Base-by-base conservation (phyloP, 768 basidiomycete genomes). In the Tubosaeta sp. region DNA sequence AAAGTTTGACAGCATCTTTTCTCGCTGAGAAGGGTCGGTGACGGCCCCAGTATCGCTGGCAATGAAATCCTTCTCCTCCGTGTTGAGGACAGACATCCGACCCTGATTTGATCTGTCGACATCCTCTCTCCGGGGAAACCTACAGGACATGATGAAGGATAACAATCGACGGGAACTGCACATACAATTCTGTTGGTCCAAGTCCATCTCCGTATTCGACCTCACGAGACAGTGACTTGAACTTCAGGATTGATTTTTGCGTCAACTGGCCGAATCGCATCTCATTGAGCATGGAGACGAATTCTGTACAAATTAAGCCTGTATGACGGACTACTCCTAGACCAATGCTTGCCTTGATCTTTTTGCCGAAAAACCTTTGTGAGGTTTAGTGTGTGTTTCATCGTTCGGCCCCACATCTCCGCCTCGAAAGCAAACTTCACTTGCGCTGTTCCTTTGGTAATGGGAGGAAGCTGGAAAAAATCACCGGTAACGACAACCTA, bases 381-480 rank as follows among this genome's bases (percentile, higher is more conserved):
- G 31, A 99, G 78, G 65, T 97, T 98, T 65, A 92, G 94, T 0
- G 87, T 93, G 55, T 85, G 77, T 53, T 85, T 73, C 58, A 99
- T 81, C 4, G 85, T 74, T 57, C 85, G 70, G 33, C 70, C 72
- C 97, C 97, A 97, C 49, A 72, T 68, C 16, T 79, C 71, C 0
- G 93, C 94, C 63, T 99, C 94, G 63, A 99, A 99, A 1, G 91
- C 92, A 61, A 97, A 98, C 62, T 85, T 91, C 39, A 89, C 81
- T 48, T 70, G 57, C 0, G 65, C 65, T n/a, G 64, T 50, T 25
- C 78, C 75, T 66, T 85, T 94, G 7, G 76, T 75, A 0, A 98
- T 94, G 2, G 97, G 97, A 0, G 97, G 97, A 5, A 99, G 80
- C 67, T 99, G 95, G 74, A 98, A 97, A 73, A 98, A 98, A 65